Conservation (phyloP, 139 green algal genomes). For the Chlorella sp. region DNA sequence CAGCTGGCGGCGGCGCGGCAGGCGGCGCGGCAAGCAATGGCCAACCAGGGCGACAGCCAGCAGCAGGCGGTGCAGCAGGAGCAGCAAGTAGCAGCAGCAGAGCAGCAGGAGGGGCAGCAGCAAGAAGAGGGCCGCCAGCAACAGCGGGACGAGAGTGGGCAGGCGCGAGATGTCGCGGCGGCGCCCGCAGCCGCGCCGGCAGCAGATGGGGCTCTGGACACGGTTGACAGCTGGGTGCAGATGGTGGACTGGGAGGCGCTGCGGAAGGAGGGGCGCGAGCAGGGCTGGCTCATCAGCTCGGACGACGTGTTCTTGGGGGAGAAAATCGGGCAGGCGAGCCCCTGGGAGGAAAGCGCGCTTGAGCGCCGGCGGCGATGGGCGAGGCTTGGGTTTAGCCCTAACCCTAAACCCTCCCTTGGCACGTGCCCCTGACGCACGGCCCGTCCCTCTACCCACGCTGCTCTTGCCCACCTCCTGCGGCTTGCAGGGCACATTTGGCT, state of each 20-base stretch:
- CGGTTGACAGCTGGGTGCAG: slow-evolving; percentile 13
- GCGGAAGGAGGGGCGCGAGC: slow-evolving; percentile 8
- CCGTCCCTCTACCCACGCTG: no score
- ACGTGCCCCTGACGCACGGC: no score
- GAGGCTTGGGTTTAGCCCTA: no score
- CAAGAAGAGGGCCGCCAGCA: neutral
- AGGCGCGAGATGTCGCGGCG: neutral
- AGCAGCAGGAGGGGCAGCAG: neutral
- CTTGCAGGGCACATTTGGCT: slow-evolving; percentile 80
- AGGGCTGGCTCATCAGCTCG: slow-evolving; percentile 42
- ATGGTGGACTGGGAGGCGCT: slow-evolving; percentile 16
- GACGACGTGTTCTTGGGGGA: slow-evolving; percentile 51
- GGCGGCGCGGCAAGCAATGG: neutral
- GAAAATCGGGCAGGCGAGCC: slow-evolving; percentile 69
- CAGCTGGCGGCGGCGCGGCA: slow-evolving; percentile 10
- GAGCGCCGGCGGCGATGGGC: no score
- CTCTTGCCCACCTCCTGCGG: no score
- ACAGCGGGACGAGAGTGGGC: neutral
- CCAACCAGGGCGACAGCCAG: slow-evolving; percentile 7
- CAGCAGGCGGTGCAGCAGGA: neutral
- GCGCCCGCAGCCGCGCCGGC: neutral
- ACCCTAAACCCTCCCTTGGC: no score
- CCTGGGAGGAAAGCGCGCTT: no score
- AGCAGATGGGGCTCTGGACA: slow-evolving; percentile 17
- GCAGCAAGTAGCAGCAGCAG: slow-evolving; percentile 2